Conservation (phyloP, 148 eudicot genomes). For the Chenopodium suecicum region DNA sequence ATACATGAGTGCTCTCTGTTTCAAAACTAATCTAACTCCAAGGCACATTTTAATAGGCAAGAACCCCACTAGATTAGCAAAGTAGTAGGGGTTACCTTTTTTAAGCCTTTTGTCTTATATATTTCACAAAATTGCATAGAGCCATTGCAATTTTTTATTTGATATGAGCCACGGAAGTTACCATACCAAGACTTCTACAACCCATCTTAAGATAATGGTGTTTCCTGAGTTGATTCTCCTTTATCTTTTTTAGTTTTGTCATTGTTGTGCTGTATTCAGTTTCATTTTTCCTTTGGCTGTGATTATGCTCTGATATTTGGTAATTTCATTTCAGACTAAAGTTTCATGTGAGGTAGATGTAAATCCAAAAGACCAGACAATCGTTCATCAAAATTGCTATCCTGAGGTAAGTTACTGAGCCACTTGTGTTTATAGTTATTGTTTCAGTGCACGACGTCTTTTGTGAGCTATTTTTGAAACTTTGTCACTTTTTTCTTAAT, state of each 20-base stretch:
- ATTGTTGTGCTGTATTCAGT: neutral
- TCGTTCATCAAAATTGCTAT: conserved; percentile 53
- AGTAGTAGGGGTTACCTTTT: too few species aligned
- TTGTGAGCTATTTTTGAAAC: neutral
- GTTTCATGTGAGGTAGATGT: conserved; percentile 52
- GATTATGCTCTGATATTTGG: neutral
- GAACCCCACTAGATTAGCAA: neutral
- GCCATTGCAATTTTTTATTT: neutral
- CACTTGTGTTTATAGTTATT: neutral
- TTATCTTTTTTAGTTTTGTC: neutral
- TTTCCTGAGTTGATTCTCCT: neutral
- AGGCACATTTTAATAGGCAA: neutral
- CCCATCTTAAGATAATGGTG: neutral
- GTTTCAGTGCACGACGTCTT: neutral
- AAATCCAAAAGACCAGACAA: conserved; percentile 47
- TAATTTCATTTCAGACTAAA: conserved; percentile 33
- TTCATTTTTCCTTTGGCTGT: neutral
- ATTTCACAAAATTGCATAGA: neutral
- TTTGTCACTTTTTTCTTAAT: neutral
- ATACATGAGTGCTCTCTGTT: neutral
- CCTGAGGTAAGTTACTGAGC: conserved; percentile 40
- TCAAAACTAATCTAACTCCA: neutral
- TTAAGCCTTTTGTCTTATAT: neutral
- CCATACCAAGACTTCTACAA: neutral
- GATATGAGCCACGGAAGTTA: neutral